Base-by-base conservation (phyloP, 306 rosid genomes). In the Hippophae gyantsensis region DNA sequence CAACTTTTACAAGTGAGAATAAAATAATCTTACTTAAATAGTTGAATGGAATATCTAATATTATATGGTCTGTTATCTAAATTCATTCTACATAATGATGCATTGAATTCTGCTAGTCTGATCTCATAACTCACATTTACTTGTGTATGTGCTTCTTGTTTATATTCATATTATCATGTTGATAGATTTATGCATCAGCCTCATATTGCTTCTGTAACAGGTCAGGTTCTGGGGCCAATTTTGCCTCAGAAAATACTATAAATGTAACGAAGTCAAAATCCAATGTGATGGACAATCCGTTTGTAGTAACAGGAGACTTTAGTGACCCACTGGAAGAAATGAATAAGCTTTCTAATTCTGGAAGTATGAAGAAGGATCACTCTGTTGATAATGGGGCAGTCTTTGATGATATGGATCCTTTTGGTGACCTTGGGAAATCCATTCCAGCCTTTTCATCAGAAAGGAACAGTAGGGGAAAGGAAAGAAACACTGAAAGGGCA, bases 361-460 rank as follows among this genome's bases (percentile, higher is more conserved):
- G 75, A 67, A 82, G 88, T 64, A 57, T 66, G 42, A 83, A 76
- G 72, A 52, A 60, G 57, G 80, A 78, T 70, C 77, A 72, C 53
- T 75, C 85, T 53, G 77, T 70, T 60, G 76, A 87, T 65, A 83
- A 84, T 75, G 80, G 85, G 42, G 68, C 46, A 74, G 71, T 68
- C 56, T 72, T 75, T 69, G 94, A 86, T 69, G 82, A 84, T 74
- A 56, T 78, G 13, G 90, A 93, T 73, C 99, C 99, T 54, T 93
- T 93, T 79, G 87, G 74, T 2, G 84, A 85, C 63, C 99, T 93
- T 72, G 85, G 95, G 43, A 82, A 79, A 74, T 79, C 99, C 57
- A 76, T 82, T 59, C 83, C 97, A 6, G 72, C 95, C 58, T 81
- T 86, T 79, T 80, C 86, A 57, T 75, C 89, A 3, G 97, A 80